Evolutionary conservation across 306 rosid genomes (phyloP).

Genomic region (Cicer arietinum): DNA sequence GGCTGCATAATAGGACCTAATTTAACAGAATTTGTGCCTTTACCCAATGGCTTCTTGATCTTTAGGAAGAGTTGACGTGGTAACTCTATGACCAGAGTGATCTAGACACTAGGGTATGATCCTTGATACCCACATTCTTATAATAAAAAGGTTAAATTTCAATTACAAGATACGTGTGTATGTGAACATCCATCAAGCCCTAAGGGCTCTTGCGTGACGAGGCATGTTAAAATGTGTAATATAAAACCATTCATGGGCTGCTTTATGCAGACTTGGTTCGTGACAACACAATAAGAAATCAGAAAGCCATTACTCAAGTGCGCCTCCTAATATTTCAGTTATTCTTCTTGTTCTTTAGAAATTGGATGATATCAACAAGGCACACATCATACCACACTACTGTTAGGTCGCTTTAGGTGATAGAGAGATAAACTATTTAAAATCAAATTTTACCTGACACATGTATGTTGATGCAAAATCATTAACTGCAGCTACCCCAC

Average conservation of each 20-base stretch:
- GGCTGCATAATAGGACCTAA: slow-evolving; percentile 4
- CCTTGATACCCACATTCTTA: neutral
- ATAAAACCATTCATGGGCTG: neutral
- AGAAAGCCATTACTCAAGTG: slow-evolving; percentile 13
- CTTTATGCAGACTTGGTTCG: slow-evolving; percentile 3
- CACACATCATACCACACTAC: slow-evolving; percentile 19
- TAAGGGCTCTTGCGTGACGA: neutral
- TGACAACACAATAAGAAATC: neutral
- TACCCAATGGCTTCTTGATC: neutral
- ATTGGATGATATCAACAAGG: slow-evolving; percentile 15
- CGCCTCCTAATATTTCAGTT: slow-evolving; percentile 16
- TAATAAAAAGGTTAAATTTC: neutral
- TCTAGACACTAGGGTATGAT: neutral
- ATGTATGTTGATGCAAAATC: slow-evolving; percentile 84
- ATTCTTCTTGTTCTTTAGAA: slow-evolving; percentile 6
- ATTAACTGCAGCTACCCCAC: slow-evolving; percentile 83
- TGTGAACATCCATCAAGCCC: neutral
- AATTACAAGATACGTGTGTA: neutral
- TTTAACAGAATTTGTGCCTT: neutral
- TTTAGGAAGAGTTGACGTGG: neutral
- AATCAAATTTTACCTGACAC: slow-evolving; percentile 74
- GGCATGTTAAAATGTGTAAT: neutral
- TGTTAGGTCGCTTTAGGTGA: slow-evolving; percentile 12
- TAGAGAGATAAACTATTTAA: neutral
- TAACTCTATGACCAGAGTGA: neutral